phyloP scores from a whole-genome alignment of 345 rosid genomes.

The Orychophragmus violaceus region DNA sequence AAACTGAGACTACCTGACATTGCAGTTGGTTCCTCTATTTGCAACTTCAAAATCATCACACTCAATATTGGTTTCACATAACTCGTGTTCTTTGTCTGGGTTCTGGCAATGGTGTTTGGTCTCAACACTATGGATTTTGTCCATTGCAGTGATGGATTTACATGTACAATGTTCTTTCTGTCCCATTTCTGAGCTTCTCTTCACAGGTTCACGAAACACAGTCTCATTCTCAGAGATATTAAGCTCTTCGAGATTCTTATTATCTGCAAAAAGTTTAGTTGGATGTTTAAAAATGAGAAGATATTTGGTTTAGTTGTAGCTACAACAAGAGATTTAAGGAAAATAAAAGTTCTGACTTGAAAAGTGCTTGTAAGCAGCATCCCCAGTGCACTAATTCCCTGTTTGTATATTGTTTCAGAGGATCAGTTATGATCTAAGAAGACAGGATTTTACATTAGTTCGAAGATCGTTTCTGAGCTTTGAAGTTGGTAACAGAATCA shows the following conservation, averaged over 20 bases:
- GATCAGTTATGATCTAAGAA: constrained; percentile 18
- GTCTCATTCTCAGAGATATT: constrained; percentile 46
- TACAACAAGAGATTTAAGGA: constrained; percentile 1
- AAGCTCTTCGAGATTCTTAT: constrained; percentile 64
- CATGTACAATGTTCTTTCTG: constrained; percentile 19
- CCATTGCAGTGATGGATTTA: constrained; percentile 2
- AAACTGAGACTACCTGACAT: constrained; percentile 39
- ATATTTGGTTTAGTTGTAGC: neutral
- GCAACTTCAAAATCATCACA: constrained; percentile 60
- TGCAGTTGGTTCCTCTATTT: constrained; percentile 32
- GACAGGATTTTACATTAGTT: constrained; percentile 18
- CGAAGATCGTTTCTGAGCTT: too few relatives aligned
- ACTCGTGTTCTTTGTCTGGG: constrained; percentile 16
- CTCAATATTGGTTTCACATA: constrained; percentile 35
- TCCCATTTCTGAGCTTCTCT: constrained; percentile 21
- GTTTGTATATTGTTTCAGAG: constrained; percentile 22
- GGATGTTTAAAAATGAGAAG: neutral
- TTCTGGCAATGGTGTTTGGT: constrained; percentile 11
- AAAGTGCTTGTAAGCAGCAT: constrained; percentile 61
- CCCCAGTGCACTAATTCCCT: constrained; percentile 58
- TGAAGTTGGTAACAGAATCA: neutral
- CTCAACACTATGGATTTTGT: constrained; percentile 3
- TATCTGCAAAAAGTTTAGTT: constrained; percentile 37
- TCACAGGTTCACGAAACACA: neutral
- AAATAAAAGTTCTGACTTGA: constrained; percentile 39